These are phyloP conservation scores for Dendrocalamus sinicus DNA, from an alignment of 176 grass and related monocot genomes.

Conservation along the genomic window DNA sequence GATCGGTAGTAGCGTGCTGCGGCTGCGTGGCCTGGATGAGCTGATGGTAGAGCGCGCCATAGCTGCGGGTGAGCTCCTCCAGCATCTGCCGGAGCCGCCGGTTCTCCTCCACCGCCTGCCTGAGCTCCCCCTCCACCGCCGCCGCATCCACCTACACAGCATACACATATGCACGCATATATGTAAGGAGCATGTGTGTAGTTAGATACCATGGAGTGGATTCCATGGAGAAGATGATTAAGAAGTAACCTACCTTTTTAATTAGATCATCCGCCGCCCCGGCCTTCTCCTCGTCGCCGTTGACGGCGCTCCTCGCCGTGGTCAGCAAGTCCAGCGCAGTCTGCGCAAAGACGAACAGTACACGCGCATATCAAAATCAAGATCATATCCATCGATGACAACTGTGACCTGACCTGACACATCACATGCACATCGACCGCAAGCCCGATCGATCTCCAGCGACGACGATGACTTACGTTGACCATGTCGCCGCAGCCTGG, in stretches of 20 bases:
- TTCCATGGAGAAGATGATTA: not conserved
- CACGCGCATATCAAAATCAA: not conserved
- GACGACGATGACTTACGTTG: conserved; percentile 45
- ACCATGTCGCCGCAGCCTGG: not conserved
- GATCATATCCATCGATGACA: conserved; percentile 20
- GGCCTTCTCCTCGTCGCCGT: not conserved
- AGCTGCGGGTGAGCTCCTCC: conserved; percentile 53
- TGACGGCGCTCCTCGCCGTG: not conserved
- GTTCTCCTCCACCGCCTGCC: conserved; percentile 56
- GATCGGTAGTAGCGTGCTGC: not conserved
- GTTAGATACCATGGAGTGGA: not conserved
- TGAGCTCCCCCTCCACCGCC: conserved; percentile 40
- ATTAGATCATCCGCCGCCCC: not conserved
- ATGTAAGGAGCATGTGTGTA: not conserved
- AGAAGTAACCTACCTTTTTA: conserved; percentile 10
- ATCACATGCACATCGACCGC: not conserved
- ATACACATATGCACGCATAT: not conserved
- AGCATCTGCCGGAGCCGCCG: conserved; percentile 46
- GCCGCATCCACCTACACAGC: not conserved
- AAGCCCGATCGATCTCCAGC: not conserved
- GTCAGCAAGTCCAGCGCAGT: conserved; percentile 51
- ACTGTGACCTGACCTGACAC: not conserved
- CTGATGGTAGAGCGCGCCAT: conserved; percentile 45
- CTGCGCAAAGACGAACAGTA: not conserved
- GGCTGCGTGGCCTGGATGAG: conserved; percentile 40